A percentile compares a stretch with the other conserved stretches of the same genome.
Conservation (phyloP, 352 stramenopile species). For the Globisporangium barbulae region DNA sequence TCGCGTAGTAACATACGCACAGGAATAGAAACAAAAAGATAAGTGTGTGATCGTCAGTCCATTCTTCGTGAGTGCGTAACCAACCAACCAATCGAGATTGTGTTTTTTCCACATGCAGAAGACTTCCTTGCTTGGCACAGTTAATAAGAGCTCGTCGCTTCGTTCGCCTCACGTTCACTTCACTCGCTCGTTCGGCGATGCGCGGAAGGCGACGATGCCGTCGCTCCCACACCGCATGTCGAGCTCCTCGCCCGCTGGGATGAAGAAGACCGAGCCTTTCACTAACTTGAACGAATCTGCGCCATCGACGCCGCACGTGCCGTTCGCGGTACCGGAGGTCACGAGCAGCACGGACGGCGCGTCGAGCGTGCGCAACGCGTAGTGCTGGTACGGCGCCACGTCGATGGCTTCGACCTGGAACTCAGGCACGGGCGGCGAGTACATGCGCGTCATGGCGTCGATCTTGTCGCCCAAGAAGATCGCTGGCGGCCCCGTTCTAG, state of each 20-base stretch:
- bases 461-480: constrained; percentile 49
- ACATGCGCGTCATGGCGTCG: constrained; percentile 71
- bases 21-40: not conserved
- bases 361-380: constrained; percentile 29
- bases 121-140: constrained; percentile 4
- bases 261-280: constrained; percentile 50
- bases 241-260: constrained; percentile 42
- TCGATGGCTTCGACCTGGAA: constrained; percentile 87
- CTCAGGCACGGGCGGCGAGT: constrained; percentile 88
- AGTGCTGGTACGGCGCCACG: constrained; percentile 33
- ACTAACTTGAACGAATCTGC: constrained; percentile 3
- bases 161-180: too few species aligned
- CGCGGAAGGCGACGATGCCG: constrained; percentile 41
- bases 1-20: constrained; percentile 4
- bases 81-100: not conserved
- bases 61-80: not conserved
- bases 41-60: not conserved
- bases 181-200: constrained; percentile 49
- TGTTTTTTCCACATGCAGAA: constrained; percentile 10
- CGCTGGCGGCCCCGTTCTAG: constrained; percentile 48
- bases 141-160: constrained; percentile 1
- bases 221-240: constrained; percentile 31
- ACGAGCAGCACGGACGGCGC: constrained; percentile 59
- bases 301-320: not conserved
- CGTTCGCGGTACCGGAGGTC: constrained; percentile 30